A percentile compares a stretch with the other conserved stretches of the same genome.
Conservation (phyloP, 2,329 filamentous ascomycete genomes). For the Paraphaeosphaeria sporulosa region DNA sequence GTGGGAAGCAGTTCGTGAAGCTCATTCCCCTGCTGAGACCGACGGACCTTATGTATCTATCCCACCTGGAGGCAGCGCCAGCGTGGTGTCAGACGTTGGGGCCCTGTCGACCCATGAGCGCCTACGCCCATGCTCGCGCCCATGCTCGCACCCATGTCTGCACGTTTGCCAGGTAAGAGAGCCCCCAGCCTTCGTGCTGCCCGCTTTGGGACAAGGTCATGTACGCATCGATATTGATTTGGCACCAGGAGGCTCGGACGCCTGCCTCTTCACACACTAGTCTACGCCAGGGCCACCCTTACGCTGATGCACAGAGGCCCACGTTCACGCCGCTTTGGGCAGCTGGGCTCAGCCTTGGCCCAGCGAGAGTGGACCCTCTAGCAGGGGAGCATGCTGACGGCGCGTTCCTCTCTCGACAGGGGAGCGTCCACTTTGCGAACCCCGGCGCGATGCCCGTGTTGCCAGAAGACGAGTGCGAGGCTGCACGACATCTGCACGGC, state of each 20-base stretch:
- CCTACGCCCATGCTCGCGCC: conserved; percentile 7
- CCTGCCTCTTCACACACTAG: conserved; percentile 18
- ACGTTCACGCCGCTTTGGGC: conserved; percentile 2
- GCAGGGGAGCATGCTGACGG: conserved; percentile 12
- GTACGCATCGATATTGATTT: conserved; percentile 11
- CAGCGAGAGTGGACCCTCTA: conserved; percentile 9
- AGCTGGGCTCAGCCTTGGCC: conserved; percentile 11
- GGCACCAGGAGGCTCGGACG: conserved; percentile 18
- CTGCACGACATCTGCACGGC: conserved; percentile 15
- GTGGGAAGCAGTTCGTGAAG: conserved; percentile 6
- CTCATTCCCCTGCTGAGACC: conserved; percentile 17
- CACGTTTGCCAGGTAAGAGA: conserved; percentile 14
- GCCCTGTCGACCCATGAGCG: conserved; percentile 11
- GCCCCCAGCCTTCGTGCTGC: conserved; percentile 15
- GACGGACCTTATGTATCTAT: conserved; percentile 28
- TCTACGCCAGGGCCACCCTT: conserved; percentile 7
- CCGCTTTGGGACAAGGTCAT: conserved; percentile 13
- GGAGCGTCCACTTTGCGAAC: conserved; percentile 21
- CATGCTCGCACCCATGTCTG: conserved; percentile 7
- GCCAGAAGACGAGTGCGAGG: conserved; percentile 2
- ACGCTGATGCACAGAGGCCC: conserved; percentile 1
- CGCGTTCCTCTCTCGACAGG: conserved; percentile 11
- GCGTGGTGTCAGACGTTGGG: conserved; percentile 20
- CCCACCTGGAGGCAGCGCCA: conserved; percentile 8
- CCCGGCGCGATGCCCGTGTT: conserved; percentile 16